Base-by-base conservation (phyloP, 495 filamentous ascomycete genomes). In the Cladorrhinum samala region DNA sequence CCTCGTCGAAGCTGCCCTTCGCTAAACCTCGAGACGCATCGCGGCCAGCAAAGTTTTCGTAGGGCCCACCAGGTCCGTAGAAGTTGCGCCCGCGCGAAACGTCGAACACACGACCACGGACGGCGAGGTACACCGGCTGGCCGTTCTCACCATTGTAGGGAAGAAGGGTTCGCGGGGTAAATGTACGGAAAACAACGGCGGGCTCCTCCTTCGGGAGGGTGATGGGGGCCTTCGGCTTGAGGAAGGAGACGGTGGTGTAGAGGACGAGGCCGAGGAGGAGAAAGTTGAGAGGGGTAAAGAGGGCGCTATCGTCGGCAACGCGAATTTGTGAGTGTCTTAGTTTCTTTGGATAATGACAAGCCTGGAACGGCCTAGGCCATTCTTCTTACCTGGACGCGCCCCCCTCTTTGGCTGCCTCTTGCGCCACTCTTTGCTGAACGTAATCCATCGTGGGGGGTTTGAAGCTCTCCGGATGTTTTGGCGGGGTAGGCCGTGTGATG, bases 1-100 rank as follows among this genome's bases (percentile, higher is more conserved):
- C 86, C 75, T 90, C 85, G 63, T 96, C 94, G 67, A 98, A 97
- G 72, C 89, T 95, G 57, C 90, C 88, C 70, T 79, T 87, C 2
- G 93, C 94, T 55, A 98, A 72, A 9, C 93, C 93, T 43, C 93
- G 79, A 50, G 81, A 88, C n/a, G 93, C 93, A 61, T 96, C 91
- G n/a, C 89, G 81, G 8, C 91, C 91, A 0, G 91, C 91, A 52
- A 96, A 96, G 72, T 95, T 96, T 66, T 84, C 84, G 68, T 96
- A 96, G 4, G 89, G 89, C 1, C 91, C 91, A 33, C 89, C 89
- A 43, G 91, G 91, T 23, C 91, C 91, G 66, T 96, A 96, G 71
- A 96, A 96, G 69, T 90, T 89, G 62, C 82, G 79, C 27, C 91
- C 91, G 3, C 85, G 75, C 0, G 83, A 82, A 16, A 95, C 91